phyloP scores from a whole-genome alignment of 2,329 filamentous ascomycete genomes.

The Alternaria solani region DNA sequence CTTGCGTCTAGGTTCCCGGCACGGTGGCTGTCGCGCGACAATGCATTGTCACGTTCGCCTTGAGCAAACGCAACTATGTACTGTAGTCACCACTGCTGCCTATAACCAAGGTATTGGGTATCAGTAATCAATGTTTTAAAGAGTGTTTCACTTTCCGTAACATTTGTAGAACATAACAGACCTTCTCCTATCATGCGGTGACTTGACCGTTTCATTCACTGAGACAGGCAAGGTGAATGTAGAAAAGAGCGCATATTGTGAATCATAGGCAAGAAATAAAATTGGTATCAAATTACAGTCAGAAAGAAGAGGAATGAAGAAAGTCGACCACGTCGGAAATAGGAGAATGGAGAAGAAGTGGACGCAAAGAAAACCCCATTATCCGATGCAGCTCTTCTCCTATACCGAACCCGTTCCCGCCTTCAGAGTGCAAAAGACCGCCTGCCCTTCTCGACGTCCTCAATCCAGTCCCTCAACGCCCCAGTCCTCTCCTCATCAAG shows the following conservation, averaged over 20 bases:
- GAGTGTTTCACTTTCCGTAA: neutral
- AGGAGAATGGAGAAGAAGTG: neutral
- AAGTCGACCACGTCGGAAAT: neutral
- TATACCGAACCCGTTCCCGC: neutral
- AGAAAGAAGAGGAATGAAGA: neutral
- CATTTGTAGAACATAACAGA: neutral
- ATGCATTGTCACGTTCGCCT: neutral
- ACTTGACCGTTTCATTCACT: neutral
- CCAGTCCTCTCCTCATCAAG: neutral
- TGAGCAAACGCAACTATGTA: neutral
- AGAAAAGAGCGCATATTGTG: neutral
- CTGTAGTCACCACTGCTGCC: no score
- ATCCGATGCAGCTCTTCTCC: neutral
- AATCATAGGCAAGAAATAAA: neutral
- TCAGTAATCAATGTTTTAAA: neutral
- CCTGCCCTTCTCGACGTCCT: neutral
- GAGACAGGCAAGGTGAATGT: neutral
- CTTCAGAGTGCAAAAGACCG: constrained; percentile 5
- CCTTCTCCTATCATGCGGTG: neutral
- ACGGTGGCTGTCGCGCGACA: no score
- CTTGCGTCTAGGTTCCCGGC: neutral
- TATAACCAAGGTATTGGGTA: neutral
- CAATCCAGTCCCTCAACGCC: constrained; percentile 6
- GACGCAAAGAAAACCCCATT: neutral
- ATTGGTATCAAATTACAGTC: neutral